Evolutionary conservation across 1,139 yeast genomes (phyloP).

Genomic region (Martiniozyma asiatica): DNA sequence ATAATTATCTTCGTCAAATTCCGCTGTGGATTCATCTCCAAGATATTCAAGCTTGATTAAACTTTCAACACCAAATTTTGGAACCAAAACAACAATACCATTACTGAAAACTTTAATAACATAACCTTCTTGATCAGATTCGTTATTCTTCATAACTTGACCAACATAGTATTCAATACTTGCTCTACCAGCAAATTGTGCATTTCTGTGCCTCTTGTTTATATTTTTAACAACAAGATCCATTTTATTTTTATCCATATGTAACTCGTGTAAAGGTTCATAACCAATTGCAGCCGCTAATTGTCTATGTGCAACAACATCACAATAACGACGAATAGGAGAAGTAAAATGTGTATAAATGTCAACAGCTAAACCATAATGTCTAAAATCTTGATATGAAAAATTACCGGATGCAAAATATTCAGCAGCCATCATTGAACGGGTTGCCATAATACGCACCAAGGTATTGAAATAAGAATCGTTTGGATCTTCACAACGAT

Average conservation of each 20-base stretch:
- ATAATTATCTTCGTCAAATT: conserved; percentile 68
- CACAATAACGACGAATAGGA: conserved; percentile 97
- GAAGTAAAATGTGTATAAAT: conserved; percentile 98
- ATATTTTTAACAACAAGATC: conserved; percentile 81
- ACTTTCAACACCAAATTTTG: conserved; percentile 96
- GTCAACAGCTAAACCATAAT: conserved; percentile 95
- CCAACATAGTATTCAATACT: conserved; percentile 97
- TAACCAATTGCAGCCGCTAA: conserved; percentile 94
- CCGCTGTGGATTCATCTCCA: conserved; percentile 52
- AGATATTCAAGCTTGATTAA: conserved; percentile 71
- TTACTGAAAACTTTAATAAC: conserved; percentile 86
- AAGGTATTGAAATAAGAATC: conserved; percentile 92
- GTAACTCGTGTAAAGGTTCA: conserved; percentile 70
- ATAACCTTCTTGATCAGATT: conserved; percentile 73
- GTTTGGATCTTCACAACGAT: conserved; percentile 65
- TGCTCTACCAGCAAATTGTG: conserved; percentile 98
- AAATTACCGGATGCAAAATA: conserved; percentile 91
- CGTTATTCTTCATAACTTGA: conserved; percentile 79
- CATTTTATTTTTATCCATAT: conserved; percentile 84
- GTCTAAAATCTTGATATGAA: conserved; percentile 88
- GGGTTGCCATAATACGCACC: conserved; percentile 90
- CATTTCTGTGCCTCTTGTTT: conserved; percentile 90
- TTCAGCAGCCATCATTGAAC: conserved; percentile 99
- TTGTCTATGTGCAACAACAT: conserved; percentile 94
- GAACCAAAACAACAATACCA: conserved; percentile 90